Evolutionary conservation across 148 eudicot species (phyloP), one percentile per base, ranked within the genome.

Genomic region (Chenopodium quinoa): DNA sequence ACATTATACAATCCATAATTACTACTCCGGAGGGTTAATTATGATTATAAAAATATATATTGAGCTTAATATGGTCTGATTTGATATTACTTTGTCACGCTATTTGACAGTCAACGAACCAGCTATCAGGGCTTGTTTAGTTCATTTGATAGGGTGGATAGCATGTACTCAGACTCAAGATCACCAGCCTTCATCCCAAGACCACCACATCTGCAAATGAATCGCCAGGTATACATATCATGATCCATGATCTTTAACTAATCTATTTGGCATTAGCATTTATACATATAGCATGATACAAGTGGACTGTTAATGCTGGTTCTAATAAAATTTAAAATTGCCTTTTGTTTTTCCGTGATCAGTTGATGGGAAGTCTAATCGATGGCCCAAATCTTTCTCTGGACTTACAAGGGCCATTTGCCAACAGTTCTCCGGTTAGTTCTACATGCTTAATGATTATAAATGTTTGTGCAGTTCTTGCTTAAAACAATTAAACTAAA

Each of bases 181-280:
- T 29, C 83, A 40, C 8, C 7, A 5, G 44, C 44, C 44, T 40
- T 40, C 44, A 40, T 40, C 64, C 40, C 78, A 40, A 71, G 34
- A 48, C 44, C 86, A 32, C 47, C 62, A 63, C 72, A 76, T 44
- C 56, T 22, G 75, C 84, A 65, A 66, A 66, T 22, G 37, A 77
- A 81, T 73, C 70, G 64, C n/a, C 83, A 80, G 78, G 86, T 74
- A 73, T 69, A 75, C 37, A 25, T n/a, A 54, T 17, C 64, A 62
- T 44, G 23, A n/a, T 77, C 17, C 8, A 37, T 37, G 44, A 6
- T 37, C 37, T 62, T 17, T 44, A 44, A 13, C 22, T 48, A 37
- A 56, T 4, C 13, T 50, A 5, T 19, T 62, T 62, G 66, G 19
- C 63, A 58, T 58, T 58, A 58, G 63, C n/a, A 19, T 14, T 58